Base-by-base conservation (phyloP, 495 filamentous ascomycete species). In the Trichoderma asperelloides region DNA sequence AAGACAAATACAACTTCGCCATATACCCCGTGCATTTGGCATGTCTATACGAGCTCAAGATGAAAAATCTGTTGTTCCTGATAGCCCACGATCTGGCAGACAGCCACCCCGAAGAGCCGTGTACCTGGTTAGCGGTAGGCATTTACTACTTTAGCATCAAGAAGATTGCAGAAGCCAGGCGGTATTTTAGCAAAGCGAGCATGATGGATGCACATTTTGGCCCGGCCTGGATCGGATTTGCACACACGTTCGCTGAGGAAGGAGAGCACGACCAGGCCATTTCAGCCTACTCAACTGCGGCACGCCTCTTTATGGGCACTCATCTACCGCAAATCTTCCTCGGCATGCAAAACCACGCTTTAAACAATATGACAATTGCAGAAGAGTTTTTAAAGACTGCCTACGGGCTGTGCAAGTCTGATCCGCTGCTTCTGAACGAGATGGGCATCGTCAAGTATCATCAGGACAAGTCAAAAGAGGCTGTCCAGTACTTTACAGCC, bases 191-290 rank as follows among this genome's bases (percentile, higher is more conserved):
- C 68, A 99, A 99, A 81, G 90, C 95, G 15, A 93, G 89, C 69
- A 89, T 97, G 83, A 91, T 99, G 85, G 93, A 99, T 74, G 91
- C 95, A 37, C 95, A 98, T 78, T 98, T 96, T 71, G 96, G 95
- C 6, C 91, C 96, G 6, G 95, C 95, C 47, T 99, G 95, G 95
- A 98, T 99, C 68, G 95, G 95, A 11, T 99, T 99, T 77, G 95
- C 95, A 27, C 95, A 99, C 79, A 99, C 96, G 0, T 99, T 99
- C 74, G 96, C 95, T n/a, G 94, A 94, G n/a, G 95, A 99, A 77
- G 95, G 96, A 65, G 95, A 99, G 77, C 93, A 98, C 77, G 95
- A 99, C 74, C 95, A 99, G 78, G 95, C 95, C 65, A 96, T 99
- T 69, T 93, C 94, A 18, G 95, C 96, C 8, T 99, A 99, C 81